Percentiles rank a stretch among this genome's conserved stretches.
Conservation (phyloP, 2,329 filamentous ascomycete genomes). For the Emmonsiellopsis sp. region DNA sequence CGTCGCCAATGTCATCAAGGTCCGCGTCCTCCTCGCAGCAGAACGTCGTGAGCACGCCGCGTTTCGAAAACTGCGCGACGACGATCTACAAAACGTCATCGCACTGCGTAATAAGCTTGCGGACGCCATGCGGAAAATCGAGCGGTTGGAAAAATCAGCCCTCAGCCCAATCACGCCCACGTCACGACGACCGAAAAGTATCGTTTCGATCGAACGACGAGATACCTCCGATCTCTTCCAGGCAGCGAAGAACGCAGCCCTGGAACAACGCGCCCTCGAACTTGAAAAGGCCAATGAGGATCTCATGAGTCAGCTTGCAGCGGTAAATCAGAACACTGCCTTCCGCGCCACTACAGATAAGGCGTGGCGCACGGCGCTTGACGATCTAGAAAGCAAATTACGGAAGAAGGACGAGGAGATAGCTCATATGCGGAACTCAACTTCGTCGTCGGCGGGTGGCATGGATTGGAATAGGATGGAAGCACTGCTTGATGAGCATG, state of each 20-base stretch:
- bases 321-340: neutral
- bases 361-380: neutral
- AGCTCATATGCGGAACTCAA: neutral
- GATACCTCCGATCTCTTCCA: constrained; percentile 32
- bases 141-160: constrained; percentile 15
- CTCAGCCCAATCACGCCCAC: constrained; percentile 10
- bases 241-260: constrained; percentile 31
- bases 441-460: neutral
- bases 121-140: constrained; percentile 30
- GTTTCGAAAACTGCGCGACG: constrained; percentile 32
- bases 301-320: constrained; percentile 20
- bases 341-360: neutral
- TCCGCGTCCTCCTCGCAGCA: constrained; percentile 31
- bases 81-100: constrained; percentile 34
- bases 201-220: constrained; percentile 21
- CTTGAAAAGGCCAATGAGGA: constrained; percentile 32
- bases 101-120: constrained; percentile 31
- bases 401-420: constrained; percentile 3
- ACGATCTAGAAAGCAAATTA: constrained; percentile 2
- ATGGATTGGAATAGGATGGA: constrained; percentile 25
- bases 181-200: constrained; percentile 22
- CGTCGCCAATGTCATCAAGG: constrained; percentile 35
- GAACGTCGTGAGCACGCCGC: constrained; percentile 30
- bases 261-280: constrained; percentile 36
- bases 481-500: constrained; percentile 31